These are phyloP conservation scores for Syzygium aqueum DNA, from an alignment of 345 rosid species.

Conservation along the genomic window DNA sequence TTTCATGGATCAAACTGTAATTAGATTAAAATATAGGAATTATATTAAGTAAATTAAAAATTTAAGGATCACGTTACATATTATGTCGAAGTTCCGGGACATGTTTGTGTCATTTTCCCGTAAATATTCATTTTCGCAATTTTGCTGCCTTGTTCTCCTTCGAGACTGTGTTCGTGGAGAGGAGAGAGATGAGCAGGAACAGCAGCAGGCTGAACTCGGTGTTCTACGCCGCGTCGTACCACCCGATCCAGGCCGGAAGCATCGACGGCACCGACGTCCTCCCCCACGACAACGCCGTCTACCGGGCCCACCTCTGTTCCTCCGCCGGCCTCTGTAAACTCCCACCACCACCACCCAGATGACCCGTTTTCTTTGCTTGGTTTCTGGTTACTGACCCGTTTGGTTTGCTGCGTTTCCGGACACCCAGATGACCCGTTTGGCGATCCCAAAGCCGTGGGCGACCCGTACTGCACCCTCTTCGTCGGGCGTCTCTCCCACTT, in stretches of 20 bases:
- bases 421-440: conserved; percentile 70
- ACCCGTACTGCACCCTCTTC: conserved; percentile 73
- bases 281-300: conserved; percentile 70
- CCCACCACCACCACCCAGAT: neutral
- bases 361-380: neutral
- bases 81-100: too few species aligned
- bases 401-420: neutral
- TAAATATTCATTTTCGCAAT: neutral
- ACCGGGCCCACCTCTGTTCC: conserved; percentile 82
- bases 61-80: too few species aligned
- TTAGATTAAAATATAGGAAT: too few species aligned
- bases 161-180: neutral
- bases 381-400: neutral
- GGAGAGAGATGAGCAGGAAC: neutral
- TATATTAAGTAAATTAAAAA: too few species aligned
- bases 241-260: conserved; percentile 93
- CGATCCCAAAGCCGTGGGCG: conserved; percentile 65
- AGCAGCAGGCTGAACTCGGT: conserved; percentile 39
- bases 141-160: neutral
- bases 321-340: conserved; percentile 63
- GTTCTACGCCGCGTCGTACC: conserved; percentile 79
- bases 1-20: too few species aligned
- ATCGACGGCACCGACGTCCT: conserved; percentile 84
- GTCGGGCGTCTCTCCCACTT: conserved; percentile 73
- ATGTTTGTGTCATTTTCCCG: too few species aligned